Evolutionary conservation across 768 basidiomycete genomes (phyloP).

Genomic region (Phlegmacium glaucopus): DNA sequence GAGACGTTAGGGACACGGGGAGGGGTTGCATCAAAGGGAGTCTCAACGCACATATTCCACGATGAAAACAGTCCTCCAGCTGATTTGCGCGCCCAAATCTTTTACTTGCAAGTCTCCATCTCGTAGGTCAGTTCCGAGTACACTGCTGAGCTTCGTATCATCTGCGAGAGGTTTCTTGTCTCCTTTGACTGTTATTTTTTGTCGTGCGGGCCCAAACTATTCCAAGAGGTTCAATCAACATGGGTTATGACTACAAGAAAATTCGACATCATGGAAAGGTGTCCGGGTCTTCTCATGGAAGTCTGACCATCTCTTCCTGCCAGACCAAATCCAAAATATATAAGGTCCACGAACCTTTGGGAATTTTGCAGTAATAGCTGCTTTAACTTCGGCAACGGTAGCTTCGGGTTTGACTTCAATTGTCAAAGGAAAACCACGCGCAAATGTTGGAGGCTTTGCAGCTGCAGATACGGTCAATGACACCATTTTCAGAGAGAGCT

Average conservation of each 20-base stretch:
- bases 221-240: not conserved
- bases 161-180: constrained; percentile 63
- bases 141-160: constrained; percentile 52
- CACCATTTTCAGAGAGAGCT: constrained; percentile 25
- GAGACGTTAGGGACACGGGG: not conserved
- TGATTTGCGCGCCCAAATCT: constrained; percentile 87
- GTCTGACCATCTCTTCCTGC: not conserved
- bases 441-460: constrained; percentile 42
- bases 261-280: too few relatives aligned
- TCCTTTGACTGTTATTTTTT: constrained; percentile 66
- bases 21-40: too few relatives aligned
- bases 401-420: constrained; percentile 47
- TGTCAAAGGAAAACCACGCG: constrained; percentile 48
- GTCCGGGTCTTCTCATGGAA: not conserved
- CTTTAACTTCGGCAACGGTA: constrained; percentile 70
- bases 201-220: constrained; percentile 71
- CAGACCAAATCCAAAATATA: too few relatives aligned
- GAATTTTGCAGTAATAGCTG: constrained; percentile 44
- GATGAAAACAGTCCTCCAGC: constrained; percentile 87
- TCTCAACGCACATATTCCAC: constrained; percentile 83
- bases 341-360: constrained; percentile 29
- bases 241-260: not conserved
- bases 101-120: constrained; percentile 74
- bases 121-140: constrained; percentile 46
- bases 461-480: constrained; percentile 50